Conservation (phyloP, 192 early-diverging fungal species). For the Oehlia diaphana region DNA sequence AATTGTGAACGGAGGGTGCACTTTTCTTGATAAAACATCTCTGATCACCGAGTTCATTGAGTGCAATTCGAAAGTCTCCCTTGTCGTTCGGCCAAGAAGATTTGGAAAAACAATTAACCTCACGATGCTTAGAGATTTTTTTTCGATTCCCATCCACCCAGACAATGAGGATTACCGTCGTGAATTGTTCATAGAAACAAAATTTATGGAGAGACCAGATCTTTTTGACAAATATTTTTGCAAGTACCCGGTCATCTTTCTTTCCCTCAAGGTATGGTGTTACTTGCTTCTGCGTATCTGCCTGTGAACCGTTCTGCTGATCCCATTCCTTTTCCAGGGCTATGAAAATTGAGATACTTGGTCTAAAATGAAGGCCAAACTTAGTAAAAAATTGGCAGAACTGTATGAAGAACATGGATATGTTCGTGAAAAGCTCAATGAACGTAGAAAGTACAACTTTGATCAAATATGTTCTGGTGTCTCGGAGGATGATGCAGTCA, state of each 20-base stretch:
- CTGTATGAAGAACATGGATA: too few species aligned
- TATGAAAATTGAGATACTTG: too few species aligned
- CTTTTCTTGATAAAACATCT: conserved; percentile 20
- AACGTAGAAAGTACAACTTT: too few species aligned
- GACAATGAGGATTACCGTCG: conserved; percentile 3
- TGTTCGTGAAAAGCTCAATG: too few species aligned
- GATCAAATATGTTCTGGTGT: too few species aligned
- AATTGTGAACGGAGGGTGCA: conserved; percentile 2
- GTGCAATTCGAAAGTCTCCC: conserved; percentile 4
- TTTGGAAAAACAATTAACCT: conserved; percentile 27
- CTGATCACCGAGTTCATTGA: conserved; percentile 6
- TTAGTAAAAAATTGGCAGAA: too few species aligned
- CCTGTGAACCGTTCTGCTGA: too few species aligned
- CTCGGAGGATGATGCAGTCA: too few species aligned
- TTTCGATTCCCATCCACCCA: conserved; percentile 18
- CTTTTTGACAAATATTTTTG: conserved; percentile 21
- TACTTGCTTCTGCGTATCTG: too few species aligned
- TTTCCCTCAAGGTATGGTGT: conserved; percentile 9
- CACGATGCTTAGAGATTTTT: conserved; percentile 23
- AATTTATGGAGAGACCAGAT: neutral
- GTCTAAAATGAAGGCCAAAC: too few species aligned
- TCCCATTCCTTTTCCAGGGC: too few species aligned
- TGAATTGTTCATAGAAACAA: conserved; percentile 21
- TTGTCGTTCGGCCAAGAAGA: conserved; percentile 6
- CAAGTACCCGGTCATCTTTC: conserved; percentile 25